Evolutionary conservation across 345 rosid genomes (phyloP), one percentile per base, ranked within the genome.

Genomic region (Eucalyptus pauciflora): DNA sequence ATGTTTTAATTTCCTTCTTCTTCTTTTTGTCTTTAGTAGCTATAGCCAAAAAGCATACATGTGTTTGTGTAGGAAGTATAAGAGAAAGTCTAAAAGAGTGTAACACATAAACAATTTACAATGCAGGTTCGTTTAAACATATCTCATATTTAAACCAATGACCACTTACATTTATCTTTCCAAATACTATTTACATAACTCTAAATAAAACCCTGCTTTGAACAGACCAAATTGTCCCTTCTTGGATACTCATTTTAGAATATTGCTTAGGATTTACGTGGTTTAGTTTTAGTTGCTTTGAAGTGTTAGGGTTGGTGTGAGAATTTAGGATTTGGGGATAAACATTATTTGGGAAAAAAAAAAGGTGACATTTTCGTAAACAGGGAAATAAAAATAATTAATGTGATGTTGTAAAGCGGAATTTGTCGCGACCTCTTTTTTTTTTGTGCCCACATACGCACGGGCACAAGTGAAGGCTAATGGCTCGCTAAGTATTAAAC

Each of bases 401-500:
- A 64, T 64, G 41, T n/a, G 37, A 64, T 37, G 37, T n/a, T 64
- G 76, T 64, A 64, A n/a, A 14, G 37, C 15, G 20, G 76, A 14
- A 17, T 67, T 7, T 50, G 52, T 46, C 4, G 13, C 0, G 22
- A 51, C 4, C 8, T 51, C 22, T 51, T 51, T 3, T 51, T 16
- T 48, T 48, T 48, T 48, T 10, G 17, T 2, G 9, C 54, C 54
- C 54, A 17, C 9, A 51, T 51, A 51, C 1, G 3, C 1, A 51
- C 0, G 2, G 54, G 54, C 0, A 1, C 3, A 4, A 6, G 22
- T 4, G 0, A 0, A 51, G 54, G 3, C 54, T 51, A 51, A 51
- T 51, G 54, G 15, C 1, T 51, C 4, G 1, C 22, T 51, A 51
- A 51, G 45, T 43, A 43, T 43, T 1, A 43, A 43, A 2, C 45